phyloP scores from a whole-genome alignment of 257 asterid genomes.

The Fraxinus americana region DNA sequence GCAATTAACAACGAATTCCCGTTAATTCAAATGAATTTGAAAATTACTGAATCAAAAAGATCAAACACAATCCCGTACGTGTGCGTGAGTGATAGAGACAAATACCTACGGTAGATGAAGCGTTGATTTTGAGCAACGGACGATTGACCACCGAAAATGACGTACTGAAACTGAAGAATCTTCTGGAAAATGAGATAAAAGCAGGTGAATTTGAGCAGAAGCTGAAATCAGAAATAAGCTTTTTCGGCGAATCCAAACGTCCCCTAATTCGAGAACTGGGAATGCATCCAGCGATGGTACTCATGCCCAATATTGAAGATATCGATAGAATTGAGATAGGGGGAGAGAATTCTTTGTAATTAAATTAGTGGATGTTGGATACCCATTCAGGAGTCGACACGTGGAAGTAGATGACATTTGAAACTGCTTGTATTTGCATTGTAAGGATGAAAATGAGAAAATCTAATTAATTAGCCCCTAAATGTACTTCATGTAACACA shows the following conservation, averaged over 20 bases:
- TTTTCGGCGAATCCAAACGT: slow-evolving; percentile 7
- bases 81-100: too few species aligned
- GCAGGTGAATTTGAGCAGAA: slow-evolving; percentile 21
- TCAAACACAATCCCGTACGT: too few species aligned
- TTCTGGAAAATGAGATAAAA: slow-evolving; percentile 32
- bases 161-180: slow-evolving; percentile 25
- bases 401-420: not conserved
- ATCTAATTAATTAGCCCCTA: too few species aligned
- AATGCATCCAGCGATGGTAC: slow-evolving; percentile 27
- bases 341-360: not conserved
- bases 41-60: not conserved
- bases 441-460: too few species aligned
- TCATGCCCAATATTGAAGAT: slow-evolving; percentile 30
- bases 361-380: not conserved
- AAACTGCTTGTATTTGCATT: too few species aligned
- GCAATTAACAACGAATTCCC: not conserved
- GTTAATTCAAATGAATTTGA: not conserved
- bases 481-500: too few species aligned
- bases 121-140: slow-evolving; percentile 29
- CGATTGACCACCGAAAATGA: slow-evolving; percentile 34
- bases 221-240: slow-evolving; percentile 25
- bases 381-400: slow-evolving; percentile 4
- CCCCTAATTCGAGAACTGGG: slow-evolving; percentile 5
- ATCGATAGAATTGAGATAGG: slow-evolving; percentile 19
- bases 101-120: slow-evolving; percentile 41